These are phyloP conservation scores for Erigeron philadelphicus DNA, from an alignment of 140 eudicot genomes.

Conservation along the genomic window DNA sequence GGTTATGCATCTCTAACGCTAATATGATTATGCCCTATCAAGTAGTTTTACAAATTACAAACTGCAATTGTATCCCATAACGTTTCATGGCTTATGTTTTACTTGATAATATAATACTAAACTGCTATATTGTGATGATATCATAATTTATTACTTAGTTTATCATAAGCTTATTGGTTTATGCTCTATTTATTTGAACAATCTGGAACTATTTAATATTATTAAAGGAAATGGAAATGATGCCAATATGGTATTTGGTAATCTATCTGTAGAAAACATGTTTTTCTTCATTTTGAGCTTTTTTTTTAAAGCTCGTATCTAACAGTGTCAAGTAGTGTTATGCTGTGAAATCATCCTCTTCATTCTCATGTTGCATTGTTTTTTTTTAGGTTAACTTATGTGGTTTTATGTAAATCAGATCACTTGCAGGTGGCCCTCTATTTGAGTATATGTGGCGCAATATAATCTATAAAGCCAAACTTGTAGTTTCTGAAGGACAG, in stretches of 20 bases:
- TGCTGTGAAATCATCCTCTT: not conserved
- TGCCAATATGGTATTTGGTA: too few species aligned
- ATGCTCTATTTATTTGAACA: not conserved
- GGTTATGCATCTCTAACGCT: not conserved
- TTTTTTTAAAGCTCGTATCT: not conserved
- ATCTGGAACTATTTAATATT: too few species aligned
- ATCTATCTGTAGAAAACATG: not conserved
- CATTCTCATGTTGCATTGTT: not conserved
- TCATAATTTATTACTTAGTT: too few species aligned
- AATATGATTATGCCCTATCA: not conserved
- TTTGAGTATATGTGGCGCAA: conserved; percentile 4
- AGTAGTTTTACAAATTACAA: not conserved
- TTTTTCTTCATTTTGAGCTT: not conserved
- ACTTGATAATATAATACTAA: not conserved
- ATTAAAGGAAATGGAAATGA: too few species aligned
- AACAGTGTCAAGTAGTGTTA: not conserved
- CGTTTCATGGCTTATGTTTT: not conserved
- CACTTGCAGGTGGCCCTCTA: conserved; percentile 5
- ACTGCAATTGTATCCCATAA: not conserved
- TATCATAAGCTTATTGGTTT: not conserved
- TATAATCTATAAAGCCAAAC: conserved; percentile 22
- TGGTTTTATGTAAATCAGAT: not conserved
- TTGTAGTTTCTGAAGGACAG: conserved; percentile 21
- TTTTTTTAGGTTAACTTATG: not conserved
- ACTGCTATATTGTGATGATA: not conserved